Evolutionary conservation across 768 basidiomycete species (phyloP).

Genomic region (Tulasnella sp.): DNA sequence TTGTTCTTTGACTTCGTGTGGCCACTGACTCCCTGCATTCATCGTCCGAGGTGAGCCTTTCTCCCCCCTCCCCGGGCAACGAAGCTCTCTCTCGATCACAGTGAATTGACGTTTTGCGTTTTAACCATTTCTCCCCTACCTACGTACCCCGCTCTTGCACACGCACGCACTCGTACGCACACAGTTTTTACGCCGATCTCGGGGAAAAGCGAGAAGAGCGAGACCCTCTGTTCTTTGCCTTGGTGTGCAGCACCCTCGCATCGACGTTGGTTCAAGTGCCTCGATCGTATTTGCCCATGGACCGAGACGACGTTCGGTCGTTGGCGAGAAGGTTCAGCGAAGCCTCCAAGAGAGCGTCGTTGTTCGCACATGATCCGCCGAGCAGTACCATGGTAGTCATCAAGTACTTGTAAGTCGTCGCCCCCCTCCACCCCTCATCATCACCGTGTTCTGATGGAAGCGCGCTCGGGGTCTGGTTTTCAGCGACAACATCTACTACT

Average conservation of each 20-base stretch:
- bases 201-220: conserved; percentile 70
- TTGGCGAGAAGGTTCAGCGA: conserved; percentile 73
- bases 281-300: conserved; percentile 76
- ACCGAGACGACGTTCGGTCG: conserved; percentile 69
- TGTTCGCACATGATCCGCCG: conserved; percentile 74
- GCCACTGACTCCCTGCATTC: conserved; percentile 15
- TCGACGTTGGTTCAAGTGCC: conserved; percentile 77
- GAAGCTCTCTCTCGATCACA: not conserved
- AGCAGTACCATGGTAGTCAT: conserved; percentile 78
- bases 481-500: conserved; percentile 79
- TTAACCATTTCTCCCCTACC: too few relatives aligned
- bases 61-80: not conserved
- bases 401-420: conserved; percentile 69
- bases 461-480: not conserved
- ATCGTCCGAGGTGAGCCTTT: conserved; percentile 13
- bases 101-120: not conserved
- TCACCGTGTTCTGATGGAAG: not conserved
- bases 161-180: too few relatives aligned
- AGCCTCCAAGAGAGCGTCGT: conserved; percentile 70
- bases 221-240: conserved; percentile 84
- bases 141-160: too few relatives aligned
- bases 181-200: conserved; percentile 77
- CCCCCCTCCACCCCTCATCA: not conserved
- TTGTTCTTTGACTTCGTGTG: conserved; percentile 16
- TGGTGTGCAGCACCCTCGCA: conserved; percentile 86